A percentile compares a stretch with the other conserved stretches of the same genome.
These are phyloP conservation scores for Moricandia moricandioides DNA, from an alignment of 345 rosid genomes.

Conservation along the genomic window DNA sequence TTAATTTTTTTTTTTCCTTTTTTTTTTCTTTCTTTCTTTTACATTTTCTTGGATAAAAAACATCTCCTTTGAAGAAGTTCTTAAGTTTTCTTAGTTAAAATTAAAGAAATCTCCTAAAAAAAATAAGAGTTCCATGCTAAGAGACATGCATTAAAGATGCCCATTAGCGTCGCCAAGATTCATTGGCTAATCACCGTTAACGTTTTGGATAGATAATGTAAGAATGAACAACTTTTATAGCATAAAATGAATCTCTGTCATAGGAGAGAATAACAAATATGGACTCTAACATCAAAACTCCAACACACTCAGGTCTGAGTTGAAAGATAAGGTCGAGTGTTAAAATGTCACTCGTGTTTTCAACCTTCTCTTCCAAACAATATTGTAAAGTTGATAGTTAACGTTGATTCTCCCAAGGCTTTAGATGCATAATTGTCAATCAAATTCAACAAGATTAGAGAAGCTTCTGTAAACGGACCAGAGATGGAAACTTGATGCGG, in stretches of 20 bases:
- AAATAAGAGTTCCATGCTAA: too few species aligned
- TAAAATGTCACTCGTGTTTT: not conserved
- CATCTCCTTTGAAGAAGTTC: too few species aligned
- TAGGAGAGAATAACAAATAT: slow-evolving; percentile 38
- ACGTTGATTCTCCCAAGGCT: slow-evolving; percentile 45
- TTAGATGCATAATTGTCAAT: slow-evolving; percentile 32
- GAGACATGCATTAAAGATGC: too few species aligned
- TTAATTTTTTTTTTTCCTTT: too few species aligned
- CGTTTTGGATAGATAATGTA: not conserved
- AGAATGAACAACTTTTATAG: not conserved
- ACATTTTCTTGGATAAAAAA: too few species aligned
- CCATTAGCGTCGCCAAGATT: too few species aligned
- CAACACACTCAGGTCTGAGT: slow-evolving; percentile 42
- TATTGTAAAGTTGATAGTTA: slow-evolving; percentile 66
- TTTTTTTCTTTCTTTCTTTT: too few species aligned
- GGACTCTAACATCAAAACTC: slow-evolving; percentile 49
- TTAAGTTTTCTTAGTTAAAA: too few species aligned
- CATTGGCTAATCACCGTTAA: not conserved
- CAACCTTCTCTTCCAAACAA: slow-evolving; percentile 40
- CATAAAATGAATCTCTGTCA: too few species aligned
- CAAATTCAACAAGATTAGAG: not conserved
- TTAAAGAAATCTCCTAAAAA: too few species aligned
- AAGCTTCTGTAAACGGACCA: not conserved
- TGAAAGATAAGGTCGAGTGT: too few species aligned
- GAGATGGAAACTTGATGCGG: not conserved